Percentiles rank a stretch among this genome's conserved stretches.
phyloP scores from a whole-genome alignment of 441 rosid species.

The Biscutella laevigata region DNA sequence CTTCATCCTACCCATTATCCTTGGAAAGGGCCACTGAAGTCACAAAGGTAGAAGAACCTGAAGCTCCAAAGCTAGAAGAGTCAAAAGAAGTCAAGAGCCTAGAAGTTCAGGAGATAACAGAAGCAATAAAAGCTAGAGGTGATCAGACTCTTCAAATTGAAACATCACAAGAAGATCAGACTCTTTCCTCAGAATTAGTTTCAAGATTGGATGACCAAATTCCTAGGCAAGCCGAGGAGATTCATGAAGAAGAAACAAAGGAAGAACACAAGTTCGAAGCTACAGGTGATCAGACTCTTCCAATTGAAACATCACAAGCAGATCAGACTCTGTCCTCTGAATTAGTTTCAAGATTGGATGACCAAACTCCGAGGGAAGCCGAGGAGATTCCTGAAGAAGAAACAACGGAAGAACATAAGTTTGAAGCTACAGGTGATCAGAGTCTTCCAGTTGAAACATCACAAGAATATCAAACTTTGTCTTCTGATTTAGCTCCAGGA shows the following conservation, averaged over 20 bases:
- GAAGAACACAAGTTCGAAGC: conserved; percentile 2
- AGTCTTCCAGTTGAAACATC: neutral
- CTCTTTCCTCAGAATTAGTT: conserved; percentile 15
- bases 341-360: conserved; percentile 20
- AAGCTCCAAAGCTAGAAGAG: too few relatives aligned
- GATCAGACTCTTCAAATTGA: conserved; percentile 13
- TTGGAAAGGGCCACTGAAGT: conserved; percentile 5
- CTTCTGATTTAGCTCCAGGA: conserved; percentile 12
- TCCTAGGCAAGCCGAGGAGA: conserved; percentile 16
- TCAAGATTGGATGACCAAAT: conserved; percentile 20
- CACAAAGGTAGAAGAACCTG: too few relatives aligned
- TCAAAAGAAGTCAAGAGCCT: too few relatives aligned
- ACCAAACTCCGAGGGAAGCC: conserved; percentile 12
- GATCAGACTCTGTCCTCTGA: conserved; percentile 17
- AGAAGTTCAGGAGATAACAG: too few relatives aligned
- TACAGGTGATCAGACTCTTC: neutral
- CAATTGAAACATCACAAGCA: neutral
- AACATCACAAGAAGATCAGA: neutral
- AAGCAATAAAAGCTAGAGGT: neutral
- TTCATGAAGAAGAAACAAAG: conserved; percentile 18
- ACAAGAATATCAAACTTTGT: conserved; percentile 8
- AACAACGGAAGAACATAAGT: conserved; percentile 5
- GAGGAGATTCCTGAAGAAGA: conserved; percentile 24
- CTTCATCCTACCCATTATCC: neutral
- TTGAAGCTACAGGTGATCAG: conserved; percentile 9